phyloP scores from a whole-genome alignment of 306 rosid genomes.

The Macrotyloma uniflorum region DNA sequence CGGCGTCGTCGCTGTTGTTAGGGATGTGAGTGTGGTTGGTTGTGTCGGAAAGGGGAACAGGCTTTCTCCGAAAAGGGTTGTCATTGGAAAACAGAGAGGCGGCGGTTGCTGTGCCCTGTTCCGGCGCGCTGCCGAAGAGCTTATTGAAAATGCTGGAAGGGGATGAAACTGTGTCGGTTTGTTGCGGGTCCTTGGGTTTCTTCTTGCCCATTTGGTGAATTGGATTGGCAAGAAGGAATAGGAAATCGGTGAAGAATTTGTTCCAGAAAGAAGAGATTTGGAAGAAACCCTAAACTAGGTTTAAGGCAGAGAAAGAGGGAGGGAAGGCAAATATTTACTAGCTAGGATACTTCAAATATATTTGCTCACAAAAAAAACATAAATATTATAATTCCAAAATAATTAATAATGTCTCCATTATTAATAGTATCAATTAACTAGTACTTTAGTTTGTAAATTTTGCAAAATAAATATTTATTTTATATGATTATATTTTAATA shows the following conservation, averaged over 20 bases:
- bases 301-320: background rate
- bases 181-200: conserved; percentile 45
- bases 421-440: too few species aligned
- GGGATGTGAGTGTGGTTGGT: conserved; percentile 8
- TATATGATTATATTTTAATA: too few species aligned
- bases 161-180: conserved; percentile 43
- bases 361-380: background rate
- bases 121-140: conserved; percentile 57
- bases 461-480: too few species aligned
- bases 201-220: conserved; percentile 59
- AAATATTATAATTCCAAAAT: too few species aligned
- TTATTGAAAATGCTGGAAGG: conserved; percentile 56
- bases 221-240: background rate
- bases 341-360: background rate
- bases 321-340: background rate
- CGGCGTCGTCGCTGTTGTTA: background rate
- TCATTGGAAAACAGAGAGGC: conserved; percentile 71
- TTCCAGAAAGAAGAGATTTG: background rate
- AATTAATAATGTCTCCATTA: too few species aligned
- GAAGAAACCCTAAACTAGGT: conserved; percentile 36
- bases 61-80: conserved; percentile 67
- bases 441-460: too few species aligned
- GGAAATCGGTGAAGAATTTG: background rate
- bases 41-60: conserved; percentile 1
- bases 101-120: conserved; percentile 22